Conservation (phyloP, 2,329 filamentous ascomycete genomes). For the Waltergamsia citrina region DNA sequence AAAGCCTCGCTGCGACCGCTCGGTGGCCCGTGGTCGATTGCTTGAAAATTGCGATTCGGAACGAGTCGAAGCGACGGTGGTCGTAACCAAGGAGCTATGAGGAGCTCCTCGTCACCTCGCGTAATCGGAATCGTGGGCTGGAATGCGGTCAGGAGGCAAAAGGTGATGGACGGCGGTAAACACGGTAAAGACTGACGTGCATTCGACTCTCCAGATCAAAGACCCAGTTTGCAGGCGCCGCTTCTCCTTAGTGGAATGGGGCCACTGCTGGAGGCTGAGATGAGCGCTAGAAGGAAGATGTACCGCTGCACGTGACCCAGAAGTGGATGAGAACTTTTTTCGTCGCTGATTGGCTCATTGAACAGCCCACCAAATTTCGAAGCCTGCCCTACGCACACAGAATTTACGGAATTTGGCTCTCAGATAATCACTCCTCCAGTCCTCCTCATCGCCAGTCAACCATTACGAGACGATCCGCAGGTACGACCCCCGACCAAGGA, state of each 20-base stretch:
- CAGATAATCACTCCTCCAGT: conserved; percentile 16
- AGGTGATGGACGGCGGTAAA: background rate
- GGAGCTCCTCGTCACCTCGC: background rate
- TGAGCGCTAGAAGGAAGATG: background rate
- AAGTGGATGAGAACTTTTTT: background rate
- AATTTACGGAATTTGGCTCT: conserved; percentile 7
- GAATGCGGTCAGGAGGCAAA: conserved; percentile 1
- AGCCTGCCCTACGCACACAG: conserved; percentile 8
- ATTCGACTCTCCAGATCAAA: background rate
- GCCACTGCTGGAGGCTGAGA: too few relatives aligned
- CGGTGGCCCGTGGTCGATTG: background rate
- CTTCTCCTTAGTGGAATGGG: background rate
- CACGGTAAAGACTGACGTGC: background rate
- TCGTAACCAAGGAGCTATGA: background rate
- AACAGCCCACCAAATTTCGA: conserved; percentile 4
- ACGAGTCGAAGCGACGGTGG: background rate
- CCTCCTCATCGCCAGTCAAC: conserved; percentile 21
- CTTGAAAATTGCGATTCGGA: background rate
- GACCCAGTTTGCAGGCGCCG: background rate
- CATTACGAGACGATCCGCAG: conserved; percentile 31
- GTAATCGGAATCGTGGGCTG: background rate
- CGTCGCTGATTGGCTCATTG: conserved; percentile 3
- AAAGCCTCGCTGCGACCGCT: conserved; percentile 2
- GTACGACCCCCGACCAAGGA: conserved; percentile 19
- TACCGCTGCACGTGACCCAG: conserved; percentile 3